Conservation (phyloP, 1,284 basidiomycete genomes). For the Porodaedalea pini region DNA sequence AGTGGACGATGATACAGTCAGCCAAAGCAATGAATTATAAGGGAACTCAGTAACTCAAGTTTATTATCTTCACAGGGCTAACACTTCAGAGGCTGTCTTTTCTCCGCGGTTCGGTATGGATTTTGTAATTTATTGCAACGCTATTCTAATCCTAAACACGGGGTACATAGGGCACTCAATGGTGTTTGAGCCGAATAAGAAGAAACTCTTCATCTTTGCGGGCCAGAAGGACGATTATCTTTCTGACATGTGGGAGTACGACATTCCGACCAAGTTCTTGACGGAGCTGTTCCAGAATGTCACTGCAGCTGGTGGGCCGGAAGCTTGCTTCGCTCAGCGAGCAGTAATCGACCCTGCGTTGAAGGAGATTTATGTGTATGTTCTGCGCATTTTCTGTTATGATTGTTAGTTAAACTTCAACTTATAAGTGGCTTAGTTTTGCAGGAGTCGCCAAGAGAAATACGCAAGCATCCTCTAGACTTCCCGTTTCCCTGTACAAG, state of each 20-base stretch:
- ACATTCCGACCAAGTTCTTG: constrained; percentile 54
- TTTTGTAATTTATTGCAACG: neutral
- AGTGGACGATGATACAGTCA: constrained; percentile 69
- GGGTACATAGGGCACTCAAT: constrained; percentile 66
- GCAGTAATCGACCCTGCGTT: constrained; percentile 61
- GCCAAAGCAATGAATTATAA: constrained; percentile 1
- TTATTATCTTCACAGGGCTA: constrained; percentile 8
- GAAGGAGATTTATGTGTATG: constrained; percentile 72
- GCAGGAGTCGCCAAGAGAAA: neutral
- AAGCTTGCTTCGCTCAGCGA: constrained; percentile 66
- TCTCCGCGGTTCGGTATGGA: constrained; percentile 59
- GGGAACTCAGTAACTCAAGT: neutral
- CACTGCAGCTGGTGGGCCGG: constrained; percentile 54
- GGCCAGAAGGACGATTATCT: constrained; percentile 66
- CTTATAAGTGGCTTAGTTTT: neutral
- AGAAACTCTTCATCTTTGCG: constrained; percentile 64
- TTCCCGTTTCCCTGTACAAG: constrained; percentile 61
- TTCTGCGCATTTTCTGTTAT: constrained; percentile 29
- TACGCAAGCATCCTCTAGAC: constrained; percentile 30
- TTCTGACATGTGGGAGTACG: constrained; percentile 72
- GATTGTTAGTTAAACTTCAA: neutral
- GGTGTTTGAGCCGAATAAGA: constrained; percentile 59
- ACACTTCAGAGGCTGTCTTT: constrained; percentile 32
- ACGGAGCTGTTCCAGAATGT: constrained; percentile 63
- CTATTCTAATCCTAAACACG: neutral